These are phyloP conservation scores for Penicillium psychrosexuale DNA, from an alignment of 2,329 filamentous ascomycete species.

Conservation along the genomic window DNA sequence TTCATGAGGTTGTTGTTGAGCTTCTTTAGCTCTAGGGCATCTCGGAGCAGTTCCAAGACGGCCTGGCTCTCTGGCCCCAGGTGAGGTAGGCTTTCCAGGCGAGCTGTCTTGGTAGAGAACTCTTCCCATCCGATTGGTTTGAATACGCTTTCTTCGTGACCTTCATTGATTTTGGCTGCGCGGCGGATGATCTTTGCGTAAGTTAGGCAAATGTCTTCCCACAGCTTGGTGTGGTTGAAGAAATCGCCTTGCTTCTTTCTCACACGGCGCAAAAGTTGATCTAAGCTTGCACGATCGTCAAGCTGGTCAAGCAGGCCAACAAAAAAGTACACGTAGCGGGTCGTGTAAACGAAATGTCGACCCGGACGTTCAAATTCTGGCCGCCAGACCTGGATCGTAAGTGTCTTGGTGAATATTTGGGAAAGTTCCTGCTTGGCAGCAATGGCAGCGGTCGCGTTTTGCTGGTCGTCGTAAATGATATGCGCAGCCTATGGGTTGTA, in stretches of 20 bases:
- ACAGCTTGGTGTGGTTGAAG: slow-evolving; percentile 60
- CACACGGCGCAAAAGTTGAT: slow-evolving; percentile 73
- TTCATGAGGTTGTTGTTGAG: slow-evolving; percentile 89
- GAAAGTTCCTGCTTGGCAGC: slow-evolving; percentile 76
- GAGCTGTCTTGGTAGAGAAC: slow-evolving; percentile 58
- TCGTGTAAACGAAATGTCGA: slow-evolving; percentile 87
- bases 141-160: slow-evolving; percentile 64
- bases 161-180: slow-evolving; percentile 55
- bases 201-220: slow-evolving; percentile 58
- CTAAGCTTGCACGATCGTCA: slow-evolving; percentile 71
- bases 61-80: slow-evolving; percentile 46
- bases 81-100: slow-evolving; percentile 59
- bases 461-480: slow-evolving; percentile 58
- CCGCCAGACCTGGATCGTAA: slow-evolving; percentile 93
- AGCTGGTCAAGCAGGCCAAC: slow-evolving; percentile 70
- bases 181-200: slow-evolving; percentile 60
- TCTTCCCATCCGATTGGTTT: slow-evolving; percentile 63
- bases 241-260: slow-evolving; percentile 77
- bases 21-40: slow-evolving; percentile 67
- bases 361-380: slow-evolving; percentile 82
- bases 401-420: slow-evolving; percentile 88
- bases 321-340: slow-evolving; percentile 81
- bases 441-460: slow-evolving; percentile 51
- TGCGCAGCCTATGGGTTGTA: slow-evolving; percentile 51
- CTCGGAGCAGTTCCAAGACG: slow-evolving; percentile 61